phyloP scores from a whole-genome alignment of 495 filamentous ascomycete species.

The Tuber aestivum region DNA sequence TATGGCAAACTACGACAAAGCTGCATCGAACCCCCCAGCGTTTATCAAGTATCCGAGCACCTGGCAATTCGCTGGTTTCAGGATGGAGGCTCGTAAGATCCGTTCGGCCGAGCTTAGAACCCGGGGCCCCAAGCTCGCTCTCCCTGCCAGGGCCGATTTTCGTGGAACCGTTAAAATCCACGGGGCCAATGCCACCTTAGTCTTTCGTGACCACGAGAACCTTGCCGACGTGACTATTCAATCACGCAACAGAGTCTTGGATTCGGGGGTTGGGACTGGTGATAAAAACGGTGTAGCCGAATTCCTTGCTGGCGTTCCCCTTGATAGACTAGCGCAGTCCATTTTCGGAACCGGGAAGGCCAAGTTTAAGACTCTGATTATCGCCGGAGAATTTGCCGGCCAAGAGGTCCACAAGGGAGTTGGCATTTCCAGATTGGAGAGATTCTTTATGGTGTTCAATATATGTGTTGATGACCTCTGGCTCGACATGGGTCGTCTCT shows the following conservation, averaged over 20 bases:
- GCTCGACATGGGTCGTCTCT: slow-evolving; percentile 22
- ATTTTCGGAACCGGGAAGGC: slow-evolving; percentile 3
- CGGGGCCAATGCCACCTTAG: slow-evolving; percentile 18
- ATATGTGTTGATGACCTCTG: slow-evolving; percentile 22
- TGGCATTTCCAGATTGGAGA: slow-evolving; percentile 6
- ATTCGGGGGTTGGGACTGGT: background rate
- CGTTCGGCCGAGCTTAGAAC: background rate
- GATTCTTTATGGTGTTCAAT: slow-evolving; percentile 22
- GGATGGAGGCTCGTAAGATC: background rate
- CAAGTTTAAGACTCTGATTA: slow-evolving; percentile 14
- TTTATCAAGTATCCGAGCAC: background rate
- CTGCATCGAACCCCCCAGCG: background rate
- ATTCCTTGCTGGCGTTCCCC: slow-evolving; percentile 5
- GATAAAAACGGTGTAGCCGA: slow-evolving; percentile 20
- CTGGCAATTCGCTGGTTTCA: background rate
- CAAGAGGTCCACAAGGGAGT: slow-evolving; percentile 14
- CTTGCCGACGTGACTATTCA: slow-evolving; percentile 8
- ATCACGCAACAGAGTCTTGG: slow-evolving; percentile 21
- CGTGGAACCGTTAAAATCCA: slow-evolving; percentile 27
- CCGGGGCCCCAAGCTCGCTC: background rate
- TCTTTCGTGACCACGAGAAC: slow-evolving; percentile 16
- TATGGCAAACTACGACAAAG: background rate
- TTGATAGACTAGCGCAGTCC: background rate
- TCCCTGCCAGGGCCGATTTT: slow-evolving; percentile 14
- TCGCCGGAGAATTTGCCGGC: slow-evolving; percentile 22